Base-by-base conservation (phyloP, 2,329 filamentous ascomycete genomes). In the Aureobasidium namibiae region DNA sequence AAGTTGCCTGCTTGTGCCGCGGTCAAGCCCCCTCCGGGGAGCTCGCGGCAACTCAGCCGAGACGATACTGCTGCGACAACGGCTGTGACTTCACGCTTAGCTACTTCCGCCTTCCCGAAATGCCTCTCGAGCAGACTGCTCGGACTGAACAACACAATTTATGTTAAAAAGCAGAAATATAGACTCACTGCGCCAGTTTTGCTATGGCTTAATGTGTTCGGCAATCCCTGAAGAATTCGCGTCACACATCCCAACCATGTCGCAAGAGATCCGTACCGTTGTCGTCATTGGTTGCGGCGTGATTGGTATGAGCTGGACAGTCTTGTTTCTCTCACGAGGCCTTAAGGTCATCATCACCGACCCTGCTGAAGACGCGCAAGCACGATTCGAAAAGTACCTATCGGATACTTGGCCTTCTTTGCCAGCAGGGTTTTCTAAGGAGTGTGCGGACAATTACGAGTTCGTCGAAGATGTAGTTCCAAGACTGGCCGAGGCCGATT, bases 271-370 rank as follows among this genome's bases (percentile, higher is more conserved):
- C 5, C 42, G 16, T 8, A 67, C 64, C 8, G 63, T 71, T 21
- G 65, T 64, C 44, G 66, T 75, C 4, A 68, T 75, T 39, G 73
- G 73, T 7, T 69, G 67, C 29, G 73, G 74, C 6, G 67, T 70
- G 14, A 76, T 76, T 13, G 73, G 73, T 14, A 70, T 73, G 21
- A 72, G 70, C 10, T 78, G 76, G 75, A 71, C 74, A 1, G 71
- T 70, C 10, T 65, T 76, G 0, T 75, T 75, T 53, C 67, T 75
- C 0, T 66, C 73, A 3, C 68, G 69, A 45, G 73, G 73, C 16
- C 62, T 72, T n/a, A 64, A 65, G 21, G 75, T 77, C 16, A 66
- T 73, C 3, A 71, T 73, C 21, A 74, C 72, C 13, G 75, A 78
- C 59, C 72, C 74, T 57, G 72, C 70, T 10, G 65, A 69, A 16